phyloP scores from a whole-genome alignment of 108 stramenopile genomes.

The Skeletonema potamos region DNA sequence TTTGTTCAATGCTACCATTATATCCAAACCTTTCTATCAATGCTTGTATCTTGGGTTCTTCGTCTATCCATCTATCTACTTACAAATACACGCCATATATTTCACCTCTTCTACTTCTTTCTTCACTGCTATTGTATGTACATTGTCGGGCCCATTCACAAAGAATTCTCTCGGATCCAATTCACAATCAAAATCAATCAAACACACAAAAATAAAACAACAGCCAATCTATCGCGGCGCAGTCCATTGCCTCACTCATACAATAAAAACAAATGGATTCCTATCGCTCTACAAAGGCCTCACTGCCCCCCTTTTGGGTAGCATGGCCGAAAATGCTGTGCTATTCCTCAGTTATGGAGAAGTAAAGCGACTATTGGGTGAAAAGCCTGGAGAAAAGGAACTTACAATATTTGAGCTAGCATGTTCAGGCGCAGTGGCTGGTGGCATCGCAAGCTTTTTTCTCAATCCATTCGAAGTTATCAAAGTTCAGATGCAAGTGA shows the following conservation, averaged over 20 bases:
- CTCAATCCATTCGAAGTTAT: constrained; percentile 51
- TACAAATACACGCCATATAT: neutral
- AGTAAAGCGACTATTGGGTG: constrained; percentile 36
- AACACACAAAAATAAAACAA: neutral
- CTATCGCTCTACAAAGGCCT: constrained; percentile 45
- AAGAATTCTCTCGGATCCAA: neutral
- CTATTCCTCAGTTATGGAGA: constrained; percentile 42
- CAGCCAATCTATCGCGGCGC: constrained; percentile 37
- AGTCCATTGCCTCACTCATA: constrained; percentile 47
- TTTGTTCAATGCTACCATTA: too few species aligned
- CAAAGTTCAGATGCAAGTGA: constrained; percentile 48
- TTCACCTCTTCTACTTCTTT: neutral
- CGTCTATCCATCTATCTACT: too few species aligned
- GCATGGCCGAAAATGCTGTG: constrained; percentile 58
- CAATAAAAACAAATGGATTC: constrained; percentile 42
- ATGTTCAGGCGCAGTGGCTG: constrained; percentile 43
- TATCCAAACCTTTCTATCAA: neutral
- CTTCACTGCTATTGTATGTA: too few species aligned
- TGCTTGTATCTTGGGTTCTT: too few species aligned
- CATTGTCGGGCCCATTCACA: neutral
- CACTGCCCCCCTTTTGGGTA: constrained; percentile 47
- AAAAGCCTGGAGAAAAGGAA: constrained; percentile 22
- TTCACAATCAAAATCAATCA: neutral
- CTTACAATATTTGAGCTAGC: constrained; percentile 39
- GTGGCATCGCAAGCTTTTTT: constrained; percentile 33